phyloP scores from a whole-genome alignment of 306 rosid genomes.

The Dryas octopetala region DNA sequence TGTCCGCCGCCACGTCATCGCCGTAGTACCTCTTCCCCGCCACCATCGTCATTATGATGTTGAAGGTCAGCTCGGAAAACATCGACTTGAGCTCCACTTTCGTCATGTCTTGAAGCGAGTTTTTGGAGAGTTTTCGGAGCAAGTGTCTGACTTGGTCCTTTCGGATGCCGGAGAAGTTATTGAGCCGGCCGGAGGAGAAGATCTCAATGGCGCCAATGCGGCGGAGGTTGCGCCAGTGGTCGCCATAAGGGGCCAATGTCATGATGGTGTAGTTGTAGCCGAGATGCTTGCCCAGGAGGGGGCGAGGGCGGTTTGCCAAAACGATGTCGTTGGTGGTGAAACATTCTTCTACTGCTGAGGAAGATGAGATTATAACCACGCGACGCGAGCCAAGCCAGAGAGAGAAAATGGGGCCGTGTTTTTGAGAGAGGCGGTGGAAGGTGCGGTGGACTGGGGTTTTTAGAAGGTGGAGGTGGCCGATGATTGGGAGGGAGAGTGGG shows the following conservation, averaged over 20 bases:
- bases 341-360: constrained; percentile 54
- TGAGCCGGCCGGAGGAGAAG: constrained; percentile 50
- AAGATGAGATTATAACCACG: constrained; percentile 50
- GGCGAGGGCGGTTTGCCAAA: constrained; percentile 49
- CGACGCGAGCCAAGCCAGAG: constrained; percentile 40
- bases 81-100: constrained; percentile 42
- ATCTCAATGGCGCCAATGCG: constrained; percentile 61
- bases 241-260: constrained; percentile 44
- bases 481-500: no score
- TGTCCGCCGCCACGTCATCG: no score
- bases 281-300: constrained; percentile 33
- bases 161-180: constrained; percentile 32
- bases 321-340: constrained; percentile 65
- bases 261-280: constrained; percentile 47
- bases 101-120: constrained; percentile 15
- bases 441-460: no score
- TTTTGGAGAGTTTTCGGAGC: constrained; percentile 27
- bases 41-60: no score
- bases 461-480: no score
- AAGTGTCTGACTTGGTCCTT: constrained; percentile 44
- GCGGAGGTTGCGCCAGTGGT: constrained; percentile 81
- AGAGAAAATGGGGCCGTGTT: no score
- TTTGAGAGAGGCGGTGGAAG: no score
- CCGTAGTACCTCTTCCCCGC: no score
- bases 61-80: no score